These are phyloP conservation scores for Macrolepiota dolichaula DNA, from an alignment of 768 basidiomycete species.

Conservation along the genomic window DNA sequence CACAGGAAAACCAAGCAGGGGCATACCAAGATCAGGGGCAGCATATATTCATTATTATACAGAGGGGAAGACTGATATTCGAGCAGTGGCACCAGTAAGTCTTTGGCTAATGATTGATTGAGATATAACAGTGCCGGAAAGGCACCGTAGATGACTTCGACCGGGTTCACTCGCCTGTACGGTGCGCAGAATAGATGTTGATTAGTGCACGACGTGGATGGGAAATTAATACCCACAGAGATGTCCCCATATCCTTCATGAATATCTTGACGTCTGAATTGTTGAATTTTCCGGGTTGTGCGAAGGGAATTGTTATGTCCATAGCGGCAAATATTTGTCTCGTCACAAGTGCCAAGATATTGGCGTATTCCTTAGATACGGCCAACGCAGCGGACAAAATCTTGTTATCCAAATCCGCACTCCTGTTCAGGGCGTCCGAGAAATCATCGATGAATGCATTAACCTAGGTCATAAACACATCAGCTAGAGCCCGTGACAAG, in stretches of 20 bases:
- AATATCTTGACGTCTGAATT: conserved; percentile 40
- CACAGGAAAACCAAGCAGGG: not conserved
- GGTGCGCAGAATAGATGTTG: not conserved
- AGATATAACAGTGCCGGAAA: conserved; percentile 42
- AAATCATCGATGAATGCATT: conserved; percentile 38
- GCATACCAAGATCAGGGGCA: conserved; percentile 28
- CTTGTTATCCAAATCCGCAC: conserved; percentile 34
- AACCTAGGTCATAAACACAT: conserved; percentile 27
- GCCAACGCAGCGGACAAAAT: conserved; percentile 32
- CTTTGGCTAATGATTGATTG: conserved; percentile 35
- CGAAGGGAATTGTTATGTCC: conserved; percentile 39
- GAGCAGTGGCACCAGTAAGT: conserved; percentile 44
- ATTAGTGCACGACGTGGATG: conserved; percentile 1
- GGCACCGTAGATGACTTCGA: conserved; percentile 42
- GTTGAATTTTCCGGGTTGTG: conserved; percentile 27
- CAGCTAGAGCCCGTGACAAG: conserved; percentile 9
- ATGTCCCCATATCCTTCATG: conserved; percentile 43
- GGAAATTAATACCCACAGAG: conserved; percentile 33
- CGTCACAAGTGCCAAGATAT: conserved; percentile 37
- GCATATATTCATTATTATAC: conserved; percentile 23
- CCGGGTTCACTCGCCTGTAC: conserved; percentile 33
- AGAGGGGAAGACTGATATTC: conserved; percentile 35
- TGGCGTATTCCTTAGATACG: conserved; percentile 36
- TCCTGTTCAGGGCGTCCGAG: conserved; percentile 29
- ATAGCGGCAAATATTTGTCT: conserved; percentile 43